A percentile compares a stretch with the other conserved stretches of the same genome.
Conservation (phyloP, 768 basidiomycete species). For the Lactarius sp. region DNA sequence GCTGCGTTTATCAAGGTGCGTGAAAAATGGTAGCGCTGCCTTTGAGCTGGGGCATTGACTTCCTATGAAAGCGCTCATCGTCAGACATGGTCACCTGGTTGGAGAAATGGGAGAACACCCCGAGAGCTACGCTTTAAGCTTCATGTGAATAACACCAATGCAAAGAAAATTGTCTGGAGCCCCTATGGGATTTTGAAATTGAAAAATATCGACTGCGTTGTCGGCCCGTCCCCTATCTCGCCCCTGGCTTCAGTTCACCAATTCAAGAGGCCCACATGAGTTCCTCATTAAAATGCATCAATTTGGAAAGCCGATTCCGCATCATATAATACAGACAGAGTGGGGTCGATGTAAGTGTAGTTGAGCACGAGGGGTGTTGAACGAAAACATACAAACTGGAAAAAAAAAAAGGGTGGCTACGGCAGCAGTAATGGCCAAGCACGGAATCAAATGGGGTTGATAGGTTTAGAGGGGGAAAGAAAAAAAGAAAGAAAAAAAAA, state of each 20-base stretch:
- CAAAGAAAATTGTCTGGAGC: no score
- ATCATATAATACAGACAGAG: conserved; percentile 16
- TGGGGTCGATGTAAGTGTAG: conserved; percentile 17
- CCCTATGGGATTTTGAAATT: no score
- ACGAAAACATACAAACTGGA: not conserved
- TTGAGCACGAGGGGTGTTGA: conserved; percentile 6
- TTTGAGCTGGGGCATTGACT: not conserved
- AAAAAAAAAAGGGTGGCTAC: not conserved
- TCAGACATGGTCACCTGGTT: conserved; percentile 20
- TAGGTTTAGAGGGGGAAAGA: not conserved
- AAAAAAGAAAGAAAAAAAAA: not conserved
- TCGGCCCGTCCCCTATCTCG: no score
- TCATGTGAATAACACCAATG: no score
- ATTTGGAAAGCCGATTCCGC: conserved; percentile 12
- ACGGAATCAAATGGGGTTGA: not conserved
- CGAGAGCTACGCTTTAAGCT: not conserved
- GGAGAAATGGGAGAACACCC: conserved; percentile 17
- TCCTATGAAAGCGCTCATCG: conserved; percentile 19
- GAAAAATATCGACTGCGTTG: no score
- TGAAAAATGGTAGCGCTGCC: not conserved
- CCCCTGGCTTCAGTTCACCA: no score
- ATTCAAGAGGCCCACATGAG: no score
- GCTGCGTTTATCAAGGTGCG: conserved; percentile 19
- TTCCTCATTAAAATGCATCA: conserved; percentile 3
- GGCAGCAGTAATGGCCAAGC: not conserved